Evolutionary conservation across 148 eudicot species (phyloP), one percentile per base, ranked within the genome.

Genomic region (Salicornia ramosissima): DNA sequence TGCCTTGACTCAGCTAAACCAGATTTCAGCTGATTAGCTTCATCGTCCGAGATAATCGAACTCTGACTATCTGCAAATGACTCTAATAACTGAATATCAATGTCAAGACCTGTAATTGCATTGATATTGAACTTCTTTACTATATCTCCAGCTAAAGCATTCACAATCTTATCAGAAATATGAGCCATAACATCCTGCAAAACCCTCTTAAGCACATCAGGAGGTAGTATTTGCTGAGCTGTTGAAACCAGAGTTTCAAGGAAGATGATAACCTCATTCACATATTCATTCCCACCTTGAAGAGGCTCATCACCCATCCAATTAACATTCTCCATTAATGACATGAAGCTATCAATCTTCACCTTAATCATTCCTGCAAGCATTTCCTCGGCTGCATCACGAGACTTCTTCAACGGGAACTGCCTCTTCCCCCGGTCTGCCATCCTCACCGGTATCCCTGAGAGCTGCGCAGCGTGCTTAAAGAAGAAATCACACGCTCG

Each of bases 401-500:
- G 92, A 52, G 96, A 87, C 66, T 85, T 94, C 50, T 62, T 85
- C 47, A 94, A 71, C 1, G 96, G 96, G 68, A 94, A 94, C 70
- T 81, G 84, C 85, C 90, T 83, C 79, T 83, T 90, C 49, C 92
- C 88, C 63, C 96, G 84, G 76, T 94, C 98, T 56, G 86, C 96
- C 88, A 94, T 94, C 61, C 98, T 86, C 79, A 94, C 75, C 26
- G 98, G 95, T 65, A 94, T 77, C 5, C 98, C 98, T 7, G 96
- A 94, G 39, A 94, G 89, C 82, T 94, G 96, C 14, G 96, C 98
- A 46, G 98, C 96, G 52, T 94, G 96, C 68, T 87, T 87, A 62
- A 88, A 94, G 80, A 94, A 88, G 77, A 86, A 94, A 76, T 94
- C 98, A 70, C 98, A 94, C n/a, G 98, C 98, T 26, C 96, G 95